A percentile compares a stretch with the other conserved stretches of the same genome.
Conservation (phyloP, 2,329 filamentous ascomycete genomes). For the Neophaeococcomyces aloes region DNA sequence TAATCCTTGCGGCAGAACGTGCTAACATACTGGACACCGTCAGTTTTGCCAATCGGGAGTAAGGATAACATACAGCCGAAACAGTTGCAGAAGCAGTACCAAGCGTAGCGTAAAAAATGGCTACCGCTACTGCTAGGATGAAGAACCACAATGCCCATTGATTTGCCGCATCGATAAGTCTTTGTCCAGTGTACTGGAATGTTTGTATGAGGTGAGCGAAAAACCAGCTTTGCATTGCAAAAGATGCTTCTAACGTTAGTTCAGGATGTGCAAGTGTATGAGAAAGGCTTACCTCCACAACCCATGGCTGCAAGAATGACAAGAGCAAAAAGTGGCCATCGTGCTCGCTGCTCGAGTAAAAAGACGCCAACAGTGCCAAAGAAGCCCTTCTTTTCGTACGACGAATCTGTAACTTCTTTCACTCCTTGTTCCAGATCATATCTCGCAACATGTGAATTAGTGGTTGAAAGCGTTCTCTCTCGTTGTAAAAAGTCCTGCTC, state of each 20-base stretch:
- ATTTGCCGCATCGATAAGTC: slow-evolving; percentile 34
- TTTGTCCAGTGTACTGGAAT: slow-evolving; percentile 34
- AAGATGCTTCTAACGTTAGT: slow-evolving; percentile 39
- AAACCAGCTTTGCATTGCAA: slow-evolving; percentile 31
- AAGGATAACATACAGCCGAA: slow-evolving; percentile 20
- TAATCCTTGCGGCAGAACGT: slow-evolving; percentile 34
- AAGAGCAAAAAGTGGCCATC: slow-evolving; percentile 24
- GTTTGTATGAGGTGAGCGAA: slow-evolving; percentile 41
- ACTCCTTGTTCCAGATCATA: slow-evolving; percentile 8
- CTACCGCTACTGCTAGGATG: slow-evolving; percentile 40
- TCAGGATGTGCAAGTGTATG: not conserved
- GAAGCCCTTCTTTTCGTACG: slow-evolving; percentile 18
- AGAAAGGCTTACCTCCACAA: slow-evolving; percentile 24
- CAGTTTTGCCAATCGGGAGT: slow-evolving; percentile 25
- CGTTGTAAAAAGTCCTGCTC: not conserved
- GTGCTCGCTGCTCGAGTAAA: slow-evolving; percentile 26
- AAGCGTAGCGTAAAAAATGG: slow-evolving; percentile 35
- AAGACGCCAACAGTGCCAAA: slow-evolving; percentile 24
- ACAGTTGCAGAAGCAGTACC: slow-evolving; percentile 38
- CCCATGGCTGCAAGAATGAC: slow-evolving; percentile 23
- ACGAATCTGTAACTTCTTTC: not conserved
- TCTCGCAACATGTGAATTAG: not conserved
- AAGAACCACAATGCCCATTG: slow-evolving; percentile 50
- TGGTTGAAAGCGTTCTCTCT: slow-evolving; percentile 18
- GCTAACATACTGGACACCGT: slow-evolving; percentile 23